Base-by-base conservation (phyloP, 2,329 filamentous ascomycete species). In the Endocalyx cinctus region DNA sequence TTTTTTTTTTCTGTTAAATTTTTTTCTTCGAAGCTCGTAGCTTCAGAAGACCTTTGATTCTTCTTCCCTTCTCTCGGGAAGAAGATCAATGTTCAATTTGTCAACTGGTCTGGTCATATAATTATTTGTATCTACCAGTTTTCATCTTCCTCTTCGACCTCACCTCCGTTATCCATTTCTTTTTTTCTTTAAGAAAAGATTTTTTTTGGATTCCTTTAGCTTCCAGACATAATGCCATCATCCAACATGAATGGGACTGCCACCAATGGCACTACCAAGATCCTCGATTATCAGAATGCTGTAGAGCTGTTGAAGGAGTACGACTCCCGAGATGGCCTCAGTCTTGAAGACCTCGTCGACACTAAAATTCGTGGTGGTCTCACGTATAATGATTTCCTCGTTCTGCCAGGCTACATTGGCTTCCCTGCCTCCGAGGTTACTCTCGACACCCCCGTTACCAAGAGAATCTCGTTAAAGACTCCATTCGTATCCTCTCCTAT, bases 321-420 rank as follows among this genome's bases (percentile, higher is more conserved):
- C 64, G 60, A 81, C 47, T 73, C 74, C 60, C 74, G 70, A 51
- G 92, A 98, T 78, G 92, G 92, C 39, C 82, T 98, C 52, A 79
- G 87, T 59, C 79, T 94, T 55, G 72, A 87, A 57, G 82, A 87
- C 46, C 75, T 98, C 52, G 79, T 97, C 62, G 85, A 98, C 70
- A 89, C 90, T 48, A 84, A 84, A 69, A 84, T 82, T 65, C 86
- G 89, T 57, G 92, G 92, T 43, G 92, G 92, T 55, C 74, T 98
- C 57, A 97, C 90, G 39, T 98, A 96, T 77, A 98, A 98, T 66
- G 92, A 98, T 67, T 98, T 98, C 72, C 80, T 98, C 44, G 70
- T 98, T 54, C 77, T 98, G 42, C 92, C 92, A 38, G 94, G 94
- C 60, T 95, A 96, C 70, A 96, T 98, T 69, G 92, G 90, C 64